phyloP scores from a whole-genome alignment of 768 basidiomycete species.

The Xerocomus potaroensis region DNA sequence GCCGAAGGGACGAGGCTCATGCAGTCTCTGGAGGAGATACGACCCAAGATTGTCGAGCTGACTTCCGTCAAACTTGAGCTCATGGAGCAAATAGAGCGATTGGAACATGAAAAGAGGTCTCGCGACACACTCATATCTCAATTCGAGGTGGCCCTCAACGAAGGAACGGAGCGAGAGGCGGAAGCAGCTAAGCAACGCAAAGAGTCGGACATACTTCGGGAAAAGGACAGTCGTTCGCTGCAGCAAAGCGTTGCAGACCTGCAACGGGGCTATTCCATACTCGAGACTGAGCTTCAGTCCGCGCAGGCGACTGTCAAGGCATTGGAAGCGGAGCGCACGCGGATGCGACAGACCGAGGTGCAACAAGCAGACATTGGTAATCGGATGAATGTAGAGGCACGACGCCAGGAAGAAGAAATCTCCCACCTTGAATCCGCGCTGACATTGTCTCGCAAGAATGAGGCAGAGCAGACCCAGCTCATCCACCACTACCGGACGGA shows the following conservation, averaged over 20 bases:
- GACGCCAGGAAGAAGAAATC: slow-evolving; percentile 52
- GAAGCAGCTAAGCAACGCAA: slow-evolving; percentile 42
- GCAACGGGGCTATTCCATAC: slow-evolving; percentile 55
- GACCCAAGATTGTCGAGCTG: slow-evolving; percentile 78
- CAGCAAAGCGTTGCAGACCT: slow-evolving; percentile 53
- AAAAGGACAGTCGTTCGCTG: slow-evolving; percentile 49
- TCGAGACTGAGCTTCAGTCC: slow-evolving; percentile 59
- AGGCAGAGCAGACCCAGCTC: slow-evolving; percentile 63
- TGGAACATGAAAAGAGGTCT: slow-evolving; percentile 51
- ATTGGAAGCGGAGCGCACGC: slow-evolving; percentile 63
- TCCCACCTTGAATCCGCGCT: slow-evolving; percentile 49
- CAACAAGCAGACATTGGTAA: slow-evolving; percentile 57
- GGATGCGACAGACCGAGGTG: slow-evolving; percentile 51
- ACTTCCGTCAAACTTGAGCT: slow-evolving; percentile 68
- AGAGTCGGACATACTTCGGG: slow-evolving; percentile 41
- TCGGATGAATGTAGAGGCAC: slow-evolving; percentile 42
- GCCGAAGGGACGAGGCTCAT: slow-evolving; percentile 73
- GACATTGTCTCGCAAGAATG: slow-evolving; percentile 39
- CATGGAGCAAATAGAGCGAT: slow-evolving; percentile 54
- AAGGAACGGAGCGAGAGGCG: slow-evolving; percentile 49
- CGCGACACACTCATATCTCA: slow-evolving; percentile 56
- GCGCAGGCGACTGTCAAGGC: slow-evolving; percentile 50
- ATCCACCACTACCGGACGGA: slow-evolving; percentile 63
- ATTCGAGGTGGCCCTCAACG: slow-evolving; percentile 57
- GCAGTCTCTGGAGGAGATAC: slow-evolving; percentile 81